Percentiles rank a stretch among this genome's conserved stretches.
Conservation (phyloP, 257 asterid genomes). For the Solanum pennellii region DNA sequence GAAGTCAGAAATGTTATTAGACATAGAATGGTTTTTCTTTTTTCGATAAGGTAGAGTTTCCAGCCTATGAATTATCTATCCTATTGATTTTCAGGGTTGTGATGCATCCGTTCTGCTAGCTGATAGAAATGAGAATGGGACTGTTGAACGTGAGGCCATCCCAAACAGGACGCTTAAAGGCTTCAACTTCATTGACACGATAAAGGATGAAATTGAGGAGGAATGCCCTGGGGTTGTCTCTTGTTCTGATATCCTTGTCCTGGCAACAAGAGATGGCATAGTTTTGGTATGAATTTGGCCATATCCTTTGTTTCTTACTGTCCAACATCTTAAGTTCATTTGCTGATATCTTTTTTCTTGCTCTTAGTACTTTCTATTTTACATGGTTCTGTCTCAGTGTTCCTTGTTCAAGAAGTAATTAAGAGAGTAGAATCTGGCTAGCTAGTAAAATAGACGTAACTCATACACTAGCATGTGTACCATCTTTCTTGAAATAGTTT, state of each 20-base stretch:
- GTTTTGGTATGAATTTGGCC: slow-evolving; percentile 7
- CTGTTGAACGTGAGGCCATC: slow-evolving; percentile 14
- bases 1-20: background rate
- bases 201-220: slow-evolving; percentile 20
- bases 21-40: background rate
- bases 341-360: background rate
- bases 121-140: background rate
- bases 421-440: background rate
- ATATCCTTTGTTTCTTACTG: background rate
- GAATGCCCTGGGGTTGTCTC: slow-evolving; percentile 26
- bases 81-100: slow-evolving; percentile 18
- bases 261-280: slow-evolving; percentile 23
- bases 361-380: background rate
- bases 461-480: background rate
- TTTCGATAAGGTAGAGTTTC: background rate
- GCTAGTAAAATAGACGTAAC: background rate
- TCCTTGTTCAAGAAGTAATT: background rate
- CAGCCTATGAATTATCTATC: background rate
- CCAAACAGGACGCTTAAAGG: slow-evolving; percentile 26
- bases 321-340: background rate
- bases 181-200: slow-evolving; percentile 11
- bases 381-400: background rate
- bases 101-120: slow-evolving; percentile 23
- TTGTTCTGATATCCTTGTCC: slow-evolving; percentile 24
- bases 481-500: background rate